phyloP scores from a whole-genome alignment of 2,329 filamentous ascomycete genomes.

The Cladophialophora psammophila region DNA sequence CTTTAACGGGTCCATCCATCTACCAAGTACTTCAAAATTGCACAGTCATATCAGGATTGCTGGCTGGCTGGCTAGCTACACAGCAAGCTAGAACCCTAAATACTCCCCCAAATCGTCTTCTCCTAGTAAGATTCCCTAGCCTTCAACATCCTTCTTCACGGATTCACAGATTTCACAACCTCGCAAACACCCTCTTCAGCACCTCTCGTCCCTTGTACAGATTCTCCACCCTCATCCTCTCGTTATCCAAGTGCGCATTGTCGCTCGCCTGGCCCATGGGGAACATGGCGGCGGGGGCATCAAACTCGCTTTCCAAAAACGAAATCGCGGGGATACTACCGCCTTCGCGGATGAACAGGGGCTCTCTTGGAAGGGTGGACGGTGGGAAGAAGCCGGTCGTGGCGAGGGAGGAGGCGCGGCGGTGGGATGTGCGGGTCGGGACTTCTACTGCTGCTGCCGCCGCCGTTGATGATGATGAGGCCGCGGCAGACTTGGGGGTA shows the following conservation, averaged over 20 bases:
- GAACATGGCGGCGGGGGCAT: slow-evolving; percentile 53
- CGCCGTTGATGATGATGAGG: neutral
- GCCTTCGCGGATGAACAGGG: slow-evolving; percentile 89
- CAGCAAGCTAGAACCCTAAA: too few relatives aligned
- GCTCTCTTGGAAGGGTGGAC: slow-evolving; percentile 36
- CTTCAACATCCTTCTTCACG: neutral
- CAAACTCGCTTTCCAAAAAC: slow-evolving; percentile 60
- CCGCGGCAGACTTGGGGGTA: slow-evolving; percentile 3
- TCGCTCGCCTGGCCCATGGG: slow-evolving; percentile 96
- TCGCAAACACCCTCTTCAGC: slow-evolving; percentile 79
- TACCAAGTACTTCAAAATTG: too few relatives aligned
- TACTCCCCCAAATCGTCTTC: too few relatives aligned
- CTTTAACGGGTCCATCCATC: too few relatives aligned
- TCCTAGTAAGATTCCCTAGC: neutral
- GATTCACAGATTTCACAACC: neutral
- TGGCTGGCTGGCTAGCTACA: too few relatives aligned
- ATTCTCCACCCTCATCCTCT: slow-evolving; percentile 86
- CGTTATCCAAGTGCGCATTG: slow-evolving; percentile 91
- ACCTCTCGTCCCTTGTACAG: slow-evolving; percentile 91
- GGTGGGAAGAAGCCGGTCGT: slow-evolving; percentile 39
- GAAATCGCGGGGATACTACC: slow-evolving; percentile 94
- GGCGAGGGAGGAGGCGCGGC: slow-evolving; percentile 50
- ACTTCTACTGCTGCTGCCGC: slow-evolving; percentile 8
- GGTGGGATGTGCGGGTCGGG: slow-evolving; percentile 33
- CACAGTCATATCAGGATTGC: too few relatives aligned